Evolutionary conservation across 2,329 filamentous ascomycete species (phyloP), one percentile per base, ranked within the genome.

Genomic region (Trichoderma lentiforme): DNA sequence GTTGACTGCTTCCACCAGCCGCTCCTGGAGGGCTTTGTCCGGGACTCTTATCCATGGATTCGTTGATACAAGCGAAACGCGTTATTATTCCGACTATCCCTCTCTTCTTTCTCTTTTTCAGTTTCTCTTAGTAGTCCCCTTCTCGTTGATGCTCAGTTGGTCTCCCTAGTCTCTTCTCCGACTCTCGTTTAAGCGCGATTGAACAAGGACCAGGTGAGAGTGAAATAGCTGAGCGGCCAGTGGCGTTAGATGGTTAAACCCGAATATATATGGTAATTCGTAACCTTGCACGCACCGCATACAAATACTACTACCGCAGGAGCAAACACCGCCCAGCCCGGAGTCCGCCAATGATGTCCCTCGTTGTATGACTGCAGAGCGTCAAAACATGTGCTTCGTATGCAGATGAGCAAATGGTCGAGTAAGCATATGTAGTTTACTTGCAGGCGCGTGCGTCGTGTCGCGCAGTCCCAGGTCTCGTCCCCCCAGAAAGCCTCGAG

Each of bases 361-460:
- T 69, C 39, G 39, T 24, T 26, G 28, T 69, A 34, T 34, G 30
- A 34, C 63, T 21, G n/a, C 43, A 65, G 39, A 34, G 28, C 18
- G 28, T 58, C 56, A 18, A 21, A 34, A 34, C 32, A 60, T 64
- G 34, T 43, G 61, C 39, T 30, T 58, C 15, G 39, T 47, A 60
- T 58, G 65, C 53, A 51, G 30, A 61, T 26, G 56, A 62, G 66
- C 9, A 47, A 62, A 26, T 21, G 21, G 28, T 39, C 47, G 14
- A 62, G 57, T 70, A 70, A 70, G 57, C 67, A 18, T 15, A 62
- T 62, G 67, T 57, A 70, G n/a, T 70, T 62, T 62, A 53, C 67
- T 70, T 30, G 56, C 39, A 67, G 47, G 9, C 4, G 47, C 21
- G 64, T 58, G 15, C 34, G 64, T 15, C 14, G 43, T 43, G 64